A percentile compares a stretch with the other conserved stretches of the same genome.
Conservation (phyloP, 495 filamentous ascomycete species). For the Peziza echinospora region DNA sequence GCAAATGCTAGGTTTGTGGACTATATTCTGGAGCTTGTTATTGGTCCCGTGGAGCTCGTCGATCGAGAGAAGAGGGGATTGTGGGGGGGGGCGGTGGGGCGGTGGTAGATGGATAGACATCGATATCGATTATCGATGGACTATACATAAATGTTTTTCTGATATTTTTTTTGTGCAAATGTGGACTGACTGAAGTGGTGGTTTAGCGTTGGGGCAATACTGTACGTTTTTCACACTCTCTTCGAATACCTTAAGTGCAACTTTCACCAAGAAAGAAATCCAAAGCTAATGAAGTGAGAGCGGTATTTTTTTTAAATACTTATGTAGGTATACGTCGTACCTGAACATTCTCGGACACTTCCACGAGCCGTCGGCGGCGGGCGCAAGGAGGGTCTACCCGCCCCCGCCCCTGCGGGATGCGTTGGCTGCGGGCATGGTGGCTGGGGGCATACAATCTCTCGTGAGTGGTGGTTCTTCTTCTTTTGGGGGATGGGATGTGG, state of each 20-base stretch:
- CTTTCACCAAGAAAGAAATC: too few species aligned
- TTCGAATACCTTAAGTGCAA: background rate
- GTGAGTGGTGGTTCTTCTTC: too few species aligned
- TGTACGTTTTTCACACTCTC: constrained; percentile 29
- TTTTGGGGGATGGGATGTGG: too few species aligned
- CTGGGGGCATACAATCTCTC: constrained; percentile 56
- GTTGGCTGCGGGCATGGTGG: constrained; percentile 55
- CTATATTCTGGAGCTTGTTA: too few species aligned
- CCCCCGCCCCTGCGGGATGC: constrained; percentile 43
- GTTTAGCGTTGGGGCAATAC: constrained; percentile 49
- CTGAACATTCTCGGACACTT: constrained; percentile 54
- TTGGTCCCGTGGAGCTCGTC: too few species aligned
- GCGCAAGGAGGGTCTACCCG: constrained; percentile 50
- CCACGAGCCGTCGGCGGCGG: constrained; percentile 47
- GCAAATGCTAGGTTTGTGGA: constrained; percentile 42
- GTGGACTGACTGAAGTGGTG: background rate
- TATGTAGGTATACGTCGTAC: constrained; percentile 38
- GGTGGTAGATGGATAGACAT: background rate
- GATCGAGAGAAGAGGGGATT: too few species aligned
- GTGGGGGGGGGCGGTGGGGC: too few species aligned
- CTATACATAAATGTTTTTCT: too few species aligned
- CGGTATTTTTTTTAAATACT: too few species aligned
- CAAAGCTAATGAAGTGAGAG: too few species aligned
- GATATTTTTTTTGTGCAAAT: too few species aligned
- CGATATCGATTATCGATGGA: too few species aligned